phyloP scores from a whole-genome alignment of 768 basidiomycete genomes.

The Russula ochroleuca region DNA sequence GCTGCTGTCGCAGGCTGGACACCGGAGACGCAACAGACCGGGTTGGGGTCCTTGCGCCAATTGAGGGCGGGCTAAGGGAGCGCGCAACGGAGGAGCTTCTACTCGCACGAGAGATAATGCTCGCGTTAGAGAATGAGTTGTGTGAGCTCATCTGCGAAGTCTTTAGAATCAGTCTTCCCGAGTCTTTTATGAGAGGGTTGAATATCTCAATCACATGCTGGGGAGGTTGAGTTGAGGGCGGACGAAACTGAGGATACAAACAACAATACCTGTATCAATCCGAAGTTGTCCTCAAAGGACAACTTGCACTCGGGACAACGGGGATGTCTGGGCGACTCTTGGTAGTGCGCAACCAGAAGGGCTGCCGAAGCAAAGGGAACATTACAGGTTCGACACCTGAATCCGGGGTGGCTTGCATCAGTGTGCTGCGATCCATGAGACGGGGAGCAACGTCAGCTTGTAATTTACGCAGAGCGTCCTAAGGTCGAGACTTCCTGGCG shows the following conservation, averaged over 20 bases:
- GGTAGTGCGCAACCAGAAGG: slow-evolving; percentile 22
- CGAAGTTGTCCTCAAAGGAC: slow-evolving; percentile 41
- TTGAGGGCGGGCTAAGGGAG: slow-evolving; percentile 4
- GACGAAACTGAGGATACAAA: background rate
- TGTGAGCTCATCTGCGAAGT: slow-evolving; percentile 24
- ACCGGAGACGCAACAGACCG: slow-evolving; percentile 11
- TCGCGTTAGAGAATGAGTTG: slow-evolving; percentile 11
- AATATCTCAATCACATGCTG: slow-evolving; percentile 27
- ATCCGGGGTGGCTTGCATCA: slow-evolving; percentile 13
- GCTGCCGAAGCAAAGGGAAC: slow-evolving; percentile 17
- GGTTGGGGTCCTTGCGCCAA: background rate
- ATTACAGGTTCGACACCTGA: slow-evolving; percentile 19
- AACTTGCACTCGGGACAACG: slow-evolving; percentile 42
- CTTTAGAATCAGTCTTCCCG: slow-evolving; percentile 24
- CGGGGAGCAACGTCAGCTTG: background rate
- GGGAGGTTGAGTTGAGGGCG: slow-evolving; percentile 2
- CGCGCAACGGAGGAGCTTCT: slow-evolving; percentile 17
- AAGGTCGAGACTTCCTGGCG: background rate
- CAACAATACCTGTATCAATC: slow-evolving; percentile 37
- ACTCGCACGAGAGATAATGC: slow-evolving; percentile 7
- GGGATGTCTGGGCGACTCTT: slow-evolving; percentile 42
- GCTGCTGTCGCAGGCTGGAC: background rate
- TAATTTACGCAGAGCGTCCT: background rate
- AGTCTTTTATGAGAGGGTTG: slow-evolving; percentile 24
- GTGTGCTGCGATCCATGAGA: slow-evolving; percentile 14